Percentiles rank a stretch among this genome's conserved stretches.
Conservation (phyloP, 1,139 yeast species). For the Candida dubliniensis region DNA sequence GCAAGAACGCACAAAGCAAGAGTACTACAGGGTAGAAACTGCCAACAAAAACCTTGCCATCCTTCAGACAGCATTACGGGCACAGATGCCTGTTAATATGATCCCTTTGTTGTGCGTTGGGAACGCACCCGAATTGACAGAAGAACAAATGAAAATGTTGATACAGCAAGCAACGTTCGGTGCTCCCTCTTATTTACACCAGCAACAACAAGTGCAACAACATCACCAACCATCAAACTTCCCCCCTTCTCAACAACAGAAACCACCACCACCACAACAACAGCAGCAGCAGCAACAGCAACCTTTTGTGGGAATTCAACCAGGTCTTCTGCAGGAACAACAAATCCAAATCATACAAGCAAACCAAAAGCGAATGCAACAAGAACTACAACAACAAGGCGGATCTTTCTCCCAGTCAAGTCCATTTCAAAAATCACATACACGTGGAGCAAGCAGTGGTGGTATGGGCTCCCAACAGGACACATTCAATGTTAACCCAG, state of each 20-base stretch:
- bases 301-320: slow-evolving; percentile 2
- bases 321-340: slow-evolving; percentile 8
- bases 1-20: slow-evolving; percentile 85
- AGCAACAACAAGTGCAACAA: slow-evolving; percentile 6
- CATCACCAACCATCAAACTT: slow-evolving; percentile 2
- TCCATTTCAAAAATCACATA: slow-evolving; percentile 8
- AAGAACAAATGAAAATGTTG: slow-evolving; percentile 11
- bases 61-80: slow-evolving; percentile 58
- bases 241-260: slow-evolving; percentile 9
- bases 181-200: slow-evolving; percentile 7
- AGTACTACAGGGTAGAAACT: slow-evolving; percentile 66
- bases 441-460: slow-evolving; percentile 8
- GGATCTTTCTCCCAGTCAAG: slow-evolving; percentile 1
- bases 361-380: slow-evolving; percentile 7
- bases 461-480: slow-evolving; percentile 14
- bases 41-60: slow-evolving; percentile 61
- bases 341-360: slow-evolving; percentile 6
- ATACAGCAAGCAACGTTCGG: slow-evolving; percentile 10
- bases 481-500: slow-evolving; percentile 26
- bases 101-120: slow-evolving; percentile 65
- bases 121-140: slow-evolving; percentile 10
- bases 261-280: slow-evolving; percentile 7
- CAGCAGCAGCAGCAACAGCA: slow-evolving; percentile 7
- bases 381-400: slow-evolving; percentile 8
- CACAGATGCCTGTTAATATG: slow-evolving; percentile 64